Percentiles rank a stretch among this genome's conserved stretches.
These are phyloP conservation scores for Dalbergia oliveri DNA, from an alignment of 306 rosid species.

Conservation along the genomic window DNA sequence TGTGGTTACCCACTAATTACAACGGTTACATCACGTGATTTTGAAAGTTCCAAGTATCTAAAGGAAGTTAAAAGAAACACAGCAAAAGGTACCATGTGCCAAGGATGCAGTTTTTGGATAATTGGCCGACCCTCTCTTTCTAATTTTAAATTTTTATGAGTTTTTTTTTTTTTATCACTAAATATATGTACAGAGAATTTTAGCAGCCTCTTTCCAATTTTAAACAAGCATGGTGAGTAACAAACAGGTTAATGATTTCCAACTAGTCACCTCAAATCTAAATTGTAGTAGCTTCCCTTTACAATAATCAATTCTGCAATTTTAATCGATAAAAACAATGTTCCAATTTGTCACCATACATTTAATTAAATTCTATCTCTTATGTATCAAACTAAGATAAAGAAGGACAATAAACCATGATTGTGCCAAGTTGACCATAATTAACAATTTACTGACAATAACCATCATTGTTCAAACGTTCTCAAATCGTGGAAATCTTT, in stretches of 20 bases:
- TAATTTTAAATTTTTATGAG: too few species aligned
- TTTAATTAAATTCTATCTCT: background rate
- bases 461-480: background rate
- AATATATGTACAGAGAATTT: background rate
- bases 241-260: background rate
- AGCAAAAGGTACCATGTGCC: background rate
- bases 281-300: background rate
- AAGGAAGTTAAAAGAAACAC: background rate
- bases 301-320: background rate
- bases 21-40: slow-evolving; percentile 7
- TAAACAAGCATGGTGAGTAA: background rate
- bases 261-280: background rate
- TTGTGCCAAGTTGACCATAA: too few species aligned
- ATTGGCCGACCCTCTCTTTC: background rate
- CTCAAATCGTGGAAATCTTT: background rate
- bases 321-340: background rate
- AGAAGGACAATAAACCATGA: too few species aligned
- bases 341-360: background rate
- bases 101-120: background rate
- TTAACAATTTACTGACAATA: too few species aligned
- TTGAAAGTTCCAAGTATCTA: background rate
- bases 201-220: background rate
- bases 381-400: too few species aligned
- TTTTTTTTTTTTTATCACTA: too few species aligned
- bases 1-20: slow-evolving; percentile 16